These are phyloP conservation scores for Kazachstania taianensis DNA, from an alignment of 805 yeast genomes.

Conservation along the genomic window DNA sequence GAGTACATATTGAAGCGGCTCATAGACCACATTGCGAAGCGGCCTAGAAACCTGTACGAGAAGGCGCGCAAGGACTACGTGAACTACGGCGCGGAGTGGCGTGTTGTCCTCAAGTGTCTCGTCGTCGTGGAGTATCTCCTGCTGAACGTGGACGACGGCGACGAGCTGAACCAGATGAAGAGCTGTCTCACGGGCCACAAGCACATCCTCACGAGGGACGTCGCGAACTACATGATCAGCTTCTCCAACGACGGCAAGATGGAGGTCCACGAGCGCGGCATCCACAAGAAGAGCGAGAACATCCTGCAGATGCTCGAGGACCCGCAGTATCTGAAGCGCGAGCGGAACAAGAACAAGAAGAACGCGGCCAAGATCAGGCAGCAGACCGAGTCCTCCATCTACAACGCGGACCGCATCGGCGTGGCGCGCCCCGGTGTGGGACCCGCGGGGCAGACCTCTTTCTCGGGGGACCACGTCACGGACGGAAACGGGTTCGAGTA, in stretches of 20 bases:
- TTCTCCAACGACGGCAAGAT: constrained; percentile 30
- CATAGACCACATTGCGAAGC: constrained; percentile 29
- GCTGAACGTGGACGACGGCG: constrained; percentile 27
- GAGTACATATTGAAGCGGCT: constrained; percentile 30
- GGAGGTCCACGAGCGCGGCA: constrained; percentile 32
- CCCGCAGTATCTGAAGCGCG: constrained; percentile 22
- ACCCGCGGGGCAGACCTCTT: constrained; percentile 23
- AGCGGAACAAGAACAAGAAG: constrained; percentile 23
- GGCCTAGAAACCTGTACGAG: constrained; percentile 30
- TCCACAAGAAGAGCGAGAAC: constrained; percentile 27
- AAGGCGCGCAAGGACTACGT: constrained; percentile 33
- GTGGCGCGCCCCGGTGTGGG: constrained; percentile 7
- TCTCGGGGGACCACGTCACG: constrained; percentile 2
- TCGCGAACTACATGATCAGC: constrained; percentile 21
- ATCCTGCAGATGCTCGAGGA: constrained; percentile 24
- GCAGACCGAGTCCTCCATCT: constrained; percentile 15
- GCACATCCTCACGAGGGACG: constrained; percentile 25
- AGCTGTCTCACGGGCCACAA: constrained; percentile 27
- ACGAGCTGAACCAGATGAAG: constrained; percentile 25
- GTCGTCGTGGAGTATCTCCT: constrained; percentile 28
- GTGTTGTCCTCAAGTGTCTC: constrained; percentile 32
- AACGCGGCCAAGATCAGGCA: constrained; percentile 25
- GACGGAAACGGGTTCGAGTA: constrained; percentile 2
- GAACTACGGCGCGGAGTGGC: constrained; percentile 34
- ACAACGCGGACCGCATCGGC: constrained; percentile 18